Conservation (phyloP, 345 rosid genomes). For the Lepidium aucheri region DNA sequence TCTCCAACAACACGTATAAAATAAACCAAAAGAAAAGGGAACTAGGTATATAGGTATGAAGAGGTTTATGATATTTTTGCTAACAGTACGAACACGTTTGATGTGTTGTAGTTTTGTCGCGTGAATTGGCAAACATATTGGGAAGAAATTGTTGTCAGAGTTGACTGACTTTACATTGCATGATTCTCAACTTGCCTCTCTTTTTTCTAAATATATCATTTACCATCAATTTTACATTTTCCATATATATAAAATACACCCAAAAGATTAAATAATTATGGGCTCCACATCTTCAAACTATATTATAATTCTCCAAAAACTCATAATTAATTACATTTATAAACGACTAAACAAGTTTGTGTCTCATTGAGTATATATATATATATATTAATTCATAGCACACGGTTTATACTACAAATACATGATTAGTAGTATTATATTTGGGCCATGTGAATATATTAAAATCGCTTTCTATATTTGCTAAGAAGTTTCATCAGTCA, state of each 20-base stretch:
- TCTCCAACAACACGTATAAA: background rate
- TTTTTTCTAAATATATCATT: background rate
- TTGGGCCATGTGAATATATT: slow-evolving; percentile 1
- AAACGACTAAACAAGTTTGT: background rate
- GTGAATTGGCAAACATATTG: slow-evolving; percentile 12
- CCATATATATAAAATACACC: slow-evolving; percentile 13
- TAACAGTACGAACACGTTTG: slow-evolving; percentile 19
- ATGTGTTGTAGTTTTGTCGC: slow-evolving; percentile 18
- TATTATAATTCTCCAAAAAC: slow-evolving; percentile 1
- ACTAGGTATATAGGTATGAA: background rate
- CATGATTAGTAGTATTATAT: background rate
- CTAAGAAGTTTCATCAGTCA: slow-evolving; percentile 12
- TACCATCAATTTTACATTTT: background rate
- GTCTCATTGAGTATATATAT: background rate
- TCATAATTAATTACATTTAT: background rate
- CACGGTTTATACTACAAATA: background rate
- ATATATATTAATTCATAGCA: background rate
- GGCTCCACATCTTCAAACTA: slow-evolving; percentile 18
- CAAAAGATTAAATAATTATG: background rate
- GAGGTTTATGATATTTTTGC: slow-evolving; percentile 17
- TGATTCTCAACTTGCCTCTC: slow-evolving; percentile 8
- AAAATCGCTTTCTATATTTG: background rate
- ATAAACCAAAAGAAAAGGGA: background rate
- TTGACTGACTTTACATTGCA: slow-evolving; percentile 20
- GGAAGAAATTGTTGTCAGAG: slow-evolving; percentile 21